Percentiles rank a stretch among this genome's conserved stretches.
Evolutionary conservation across 495 filamentous ascomycete genomes (phyloP).

Genomic region (Cairneyella variabilis): DNA sequence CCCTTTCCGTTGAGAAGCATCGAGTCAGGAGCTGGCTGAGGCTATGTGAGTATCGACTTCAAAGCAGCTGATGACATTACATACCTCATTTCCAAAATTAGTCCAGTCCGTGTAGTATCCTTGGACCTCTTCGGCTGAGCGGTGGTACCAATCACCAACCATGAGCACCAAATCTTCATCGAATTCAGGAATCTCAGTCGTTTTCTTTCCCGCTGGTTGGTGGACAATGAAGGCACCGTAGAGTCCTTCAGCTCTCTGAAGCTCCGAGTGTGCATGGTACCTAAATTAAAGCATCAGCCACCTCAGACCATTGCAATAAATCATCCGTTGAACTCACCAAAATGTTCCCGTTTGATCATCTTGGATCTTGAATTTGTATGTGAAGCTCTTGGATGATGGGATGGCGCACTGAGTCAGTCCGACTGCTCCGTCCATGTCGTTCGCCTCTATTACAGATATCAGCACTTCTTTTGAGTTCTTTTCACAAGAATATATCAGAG

Average conservation of each 20-base stretch:
- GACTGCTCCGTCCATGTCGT: slow-evolving; percentile 17
- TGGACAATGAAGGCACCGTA: slow-evolving; percentile 17
- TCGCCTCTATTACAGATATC: too few relatives aligned
- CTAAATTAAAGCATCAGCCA: too few relatives aligned
- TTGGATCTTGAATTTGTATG: slow-evolving; percentile 11
- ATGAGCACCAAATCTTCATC: slow-evolving; percentile 38
- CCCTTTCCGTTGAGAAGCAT: slow-evolving; percentile 46
- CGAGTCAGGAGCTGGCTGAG: slow-evolving; percentile 43
- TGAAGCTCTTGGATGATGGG: not conserved
- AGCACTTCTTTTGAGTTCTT: too few relatives aligned
- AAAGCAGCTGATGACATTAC: not conserved
- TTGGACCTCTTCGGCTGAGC: slow-evolving; percentile 30
- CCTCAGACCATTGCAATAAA: too few relatives aligned
- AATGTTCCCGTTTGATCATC: slow-evolving; percentile 10
- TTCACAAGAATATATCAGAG: too few relatives aligned
- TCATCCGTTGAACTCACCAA: too few relatives aligned
- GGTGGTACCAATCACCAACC: slow-evolving; percentile 51
- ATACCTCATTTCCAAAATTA: slow-evolving; percentile 31
- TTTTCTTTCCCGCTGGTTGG: not conserved
- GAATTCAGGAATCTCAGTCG: slow-evolving; percentile 24
- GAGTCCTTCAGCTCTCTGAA: slow-evolving; percentile 17
- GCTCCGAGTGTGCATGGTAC: slow-evolving; percentile 12
- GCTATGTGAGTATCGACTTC: too few relatives aligned
- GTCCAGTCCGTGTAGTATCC: slow-evolving; percentile 39
- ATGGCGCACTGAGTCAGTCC: slow-evolving; percentile 13